Evolutionary conservation across 768 basidiomycete genomes (phyloP).

Genomic region (Polyporus arcularius): DNA sequence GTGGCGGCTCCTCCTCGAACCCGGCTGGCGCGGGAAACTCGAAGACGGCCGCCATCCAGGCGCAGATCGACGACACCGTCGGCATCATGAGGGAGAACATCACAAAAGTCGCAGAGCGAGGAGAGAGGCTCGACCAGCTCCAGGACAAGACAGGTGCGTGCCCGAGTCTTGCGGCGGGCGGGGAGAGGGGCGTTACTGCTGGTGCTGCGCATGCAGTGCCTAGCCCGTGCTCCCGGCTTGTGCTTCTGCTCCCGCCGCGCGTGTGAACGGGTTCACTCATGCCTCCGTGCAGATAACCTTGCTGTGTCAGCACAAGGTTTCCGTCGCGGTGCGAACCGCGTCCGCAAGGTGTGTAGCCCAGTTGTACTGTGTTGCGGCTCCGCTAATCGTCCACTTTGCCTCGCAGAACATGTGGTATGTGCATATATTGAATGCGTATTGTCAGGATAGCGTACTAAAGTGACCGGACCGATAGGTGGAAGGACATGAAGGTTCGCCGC

Average conservation of each 20-base stretch:
- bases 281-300: slow-evolving; percentile 69
- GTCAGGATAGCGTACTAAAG: background rate
- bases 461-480: slow-evolving; percentile 64
- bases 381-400: background rate
- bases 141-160: slow-evolving; percentile 97
- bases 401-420: slow-evolving; percentile 86
- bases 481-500: slow-evolving; percentile 86
- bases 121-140: slow-evolving; percentile 89
- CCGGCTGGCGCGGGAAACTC: slow-evolving; percentile 57
- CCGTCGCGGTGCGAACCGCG: slow-evolving; percentile 94
- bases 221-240: background rate
- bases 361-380: background rate
- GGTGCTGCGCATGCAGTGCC: background rate
- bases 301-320: slow-evolving; percentile 99
- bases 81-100: slow-evolving; percentile 99
- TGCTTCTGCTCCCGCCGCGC: background rate
- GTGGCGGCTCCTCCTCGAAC: slow-evolving; percentile 67
- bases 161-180: background rate
- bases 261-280: slow-evolving; percentile 6
- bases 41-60: slow-evolving; percentile 94
- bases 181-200: background rate
- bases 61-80: slow-evolving; percentile 97
- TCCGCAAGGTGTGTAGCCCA: slow-evolving; percentile 78
- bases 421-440: background rate
- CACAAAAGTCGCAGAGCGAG: slow-evolving; percentile 91